A percentile compares a stretch with the other conserved stretches of the same genome.
Conservation (phyloP, 345 rosid genomes). For the Citropsis articulata region DNA sequence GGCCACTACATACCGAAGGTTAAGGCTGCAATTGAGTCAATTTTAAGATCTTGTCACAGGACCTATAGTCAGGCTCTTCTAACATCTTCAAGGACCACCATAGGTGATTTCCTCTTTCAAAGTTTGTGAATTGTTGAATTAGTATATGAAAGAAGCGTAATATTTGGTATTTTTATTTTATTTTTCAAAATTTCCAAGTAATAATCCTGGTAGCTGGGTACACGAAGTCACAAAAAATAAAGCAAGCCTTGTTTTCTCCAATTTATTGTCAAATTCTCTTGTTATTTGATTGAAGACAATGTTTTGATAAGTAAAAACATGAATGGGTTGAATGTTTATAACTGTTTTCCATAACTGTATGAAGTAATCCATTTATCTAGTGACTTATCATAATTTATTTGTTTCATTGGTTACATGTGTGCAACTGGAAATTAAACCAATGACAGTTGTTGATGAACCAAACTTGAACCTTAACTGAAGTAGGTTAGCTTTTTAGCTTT, state of each 20-base stretch:
- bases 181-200: too few relatives aligned
- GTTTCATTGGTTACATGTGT: background rate
- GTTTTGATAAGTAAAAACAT: background rate
- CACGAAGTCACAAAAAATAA: background rate
- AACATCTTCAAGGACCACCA: slow-evolving; percentile 83
- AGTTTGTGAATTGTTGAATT: slow-evolving; percentile 2
- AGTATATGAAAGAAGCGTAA: slow-evolving; percentile 6
- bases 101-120: slow-evolving; percentile 47
- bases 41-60: slow-evolving; percentile 85
- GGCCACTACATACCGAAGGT: slow-evolving; percentile 96
- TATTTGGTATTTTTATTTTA: background rate
- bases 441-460: background rate
- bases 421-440: background rate
- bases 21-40: slow-evolving; percentile 94
- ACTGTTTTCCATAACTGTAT: background rate
- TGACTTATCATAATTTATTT: background rate
- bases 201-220: background rate
- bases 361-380: background rate
- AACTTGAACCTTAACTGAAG: background rate
- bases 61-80: slow-evolving; percentile 87
- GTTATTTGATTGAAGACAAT: background rate
- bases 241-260: background rate
- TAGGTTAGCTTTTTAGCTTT: background rate
- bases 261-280: background rate
- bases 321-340: background rate